Percentiles rank a stretch among this genome's conserved stretches.
phyloP scores from a whole-genome alignment of 805 yeast species.

The Saccharomycopsis oosterbeekiorum region DNA sequence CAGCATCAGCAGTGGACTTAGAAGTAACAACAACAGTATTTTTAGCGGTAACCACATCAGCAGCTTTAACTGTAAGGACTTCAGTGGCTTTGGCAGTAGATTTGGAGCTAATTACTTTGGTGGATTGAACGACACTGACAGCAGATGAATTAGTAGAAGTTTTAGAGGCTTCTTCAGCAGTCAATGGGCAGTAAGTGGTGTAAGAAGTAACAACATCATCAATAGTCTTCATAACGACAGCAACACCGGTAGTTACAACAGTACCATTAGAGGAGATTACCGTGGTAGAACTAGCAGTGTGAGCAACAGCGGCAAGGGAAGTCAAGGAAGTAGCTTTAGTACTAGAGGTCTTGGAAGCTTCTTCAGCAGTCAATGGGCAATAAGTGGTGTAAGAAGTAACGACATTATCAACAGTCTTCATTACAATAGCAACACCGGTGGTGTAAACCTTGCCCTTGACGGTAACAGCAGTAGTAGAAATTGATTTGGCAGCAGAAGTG shows the following conservation, averaged over 20 bases:
- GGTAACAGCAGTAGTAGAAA: slow-evolving; percentile 1
- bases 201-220: slow-evolving; percentile 13
- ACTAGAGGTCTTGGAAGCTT: background rate
- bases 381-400: slow-evolving; percentile 21
- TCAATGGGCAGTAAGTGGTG: slow-evolving; percentile 17
- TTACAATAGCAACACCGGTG: slow-evolving; percentile 19
- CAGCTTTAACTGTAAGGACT: background rate
- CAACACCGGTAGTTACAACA: slow-evolving; percentile 12
- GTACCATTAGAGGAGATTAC: slow-evolving; percentile 1
- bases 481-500: background rate
- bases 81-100: background rate
- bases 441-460: background rate
- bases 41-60: background rate
- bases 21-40: background rate
- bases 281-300: background rate
- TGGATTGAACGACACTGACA: slow-evolving; percentile 29
- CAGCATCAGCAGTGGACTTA: background rate
- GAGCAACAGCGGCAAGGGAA: slow-evolving; percentile 1
- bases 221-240: slow-evolving; percentile 14
- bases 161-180: slow-evolving; percentile 5
- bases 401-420: slow-evolving; percentile 18
- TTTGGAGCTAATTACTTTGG: background rate
- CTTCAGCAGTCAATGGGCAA: slow-evolving; percentile 21
- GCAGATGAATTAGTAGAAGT: slow-evolving; percentile 29
- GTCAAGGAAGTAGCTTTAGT: slow-evolving; percentile 1